Conservation (phyloP, 2,329 filamentous ascomycete genomes). For the Hymenoscyphus scutula region DNA sequence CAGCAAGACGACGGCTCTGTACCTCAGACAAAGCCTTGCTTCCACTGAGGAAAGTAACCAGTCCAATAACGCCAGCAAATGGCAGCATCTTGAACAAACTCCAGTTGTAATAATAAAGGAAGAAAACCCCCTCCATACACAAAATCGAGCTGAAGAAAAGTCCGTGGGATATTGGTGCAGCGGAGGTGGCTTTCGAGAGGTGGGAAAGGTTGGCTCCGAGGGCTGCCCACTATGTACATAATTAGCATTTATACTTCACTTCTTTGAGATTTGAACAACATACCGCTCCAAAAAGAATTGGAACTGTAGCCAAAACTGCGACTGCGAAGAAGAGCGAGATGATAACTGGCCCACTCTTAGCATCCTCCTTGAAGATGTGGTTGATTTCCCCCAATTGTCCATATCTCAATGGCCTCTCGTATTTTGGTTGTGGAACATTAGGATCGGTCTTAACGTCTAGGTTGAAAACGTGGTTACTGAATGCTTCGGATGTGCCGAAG, state of each 20-base stretch:
- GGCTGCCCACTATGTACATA: slow-evolving; percentile 65
- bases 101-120: slow-evolving; percentile 91
- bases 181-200: slow-evolving; percentile 68
- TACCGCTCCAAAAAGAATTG: slow-evolving; percentile 69
- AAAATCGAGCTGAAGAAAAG: slow-evolving; percentile 86
- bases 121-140: slow-evolving; percentile 87
- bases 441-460: slow-evolving; percentile 65
- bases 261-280: slow-evolving; percentile 36
- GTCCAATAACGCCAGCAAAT: slow-evolving; percentile 63
- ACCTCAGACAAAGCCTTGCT: slow-evolving; percentile 90
- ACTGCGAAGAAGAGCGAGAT: slow-evolving; percentile 76
- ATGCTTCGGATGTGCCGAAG: slow-evolving; percentile 71
- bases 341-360: slow-evolving; percentile 75
- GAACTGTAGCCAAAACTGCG: slow-evolving; percentile 70
- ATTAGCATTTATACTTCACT: slow-evolving; percentile 23
- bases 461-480: slow-evolving; percentile 70
- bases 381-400: slow-evolving; percentile 80
- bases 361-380: slow-evolving; percentile 82
- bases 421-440: slow-evolving; percentile 55
- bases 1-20: slow-evolving; percentile 79
- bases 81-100: slow-evolving; percentile 88
- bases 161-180: slow-evolving; percentile 76
- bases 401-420: slow-evolving; percentile 74
- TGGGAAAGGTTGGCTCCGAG: slow-evolving; percentile 84
- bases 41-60: slow-evolving; percentile 79